phyloP scores from a whole-genome alignment of 2,329 filamentous ascomycete species.

The Aspergillus novoparasiticus region DNA sequence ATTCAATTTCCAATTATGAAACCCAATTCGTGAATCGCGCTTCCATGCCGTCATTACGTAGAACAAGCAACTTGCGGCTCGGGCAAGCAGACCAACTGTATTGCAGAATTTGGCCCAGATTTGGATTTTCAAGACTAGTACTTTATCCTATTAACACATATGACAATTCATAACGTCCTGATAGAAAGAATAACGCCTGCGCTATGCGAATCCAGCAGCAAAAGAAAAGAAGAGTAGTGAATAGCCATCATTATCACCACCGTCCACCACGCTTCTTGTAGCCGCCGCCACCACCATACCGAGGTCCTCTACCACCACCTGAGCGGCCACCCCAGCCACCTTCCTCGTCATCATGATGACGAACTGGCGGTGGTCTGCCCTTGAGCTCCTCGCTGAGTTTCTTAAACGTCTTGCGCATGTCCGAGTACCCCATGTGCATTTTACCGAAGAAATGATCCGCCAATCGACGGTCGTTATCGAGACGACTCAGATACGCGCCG shows the following conservation, averaged over 20 bases:
- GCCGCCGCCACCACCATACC: constrained; percentile 46
- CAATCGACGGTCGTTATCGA: constrained; percentile 91
- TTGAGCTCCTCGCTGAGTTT: constrained; percentile 85
- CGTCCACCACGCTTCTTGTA: constrained; percentile 47
- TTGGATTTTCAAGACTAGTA: constrained; percentile 1
- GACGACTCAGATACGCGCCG: constrained; percentile 85
- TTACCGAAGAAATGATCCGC: constrained; percentile 99
- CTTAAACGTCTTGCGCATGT: constrained; percentile 94
- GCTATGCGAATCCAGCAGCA: constrained; percentile 42
- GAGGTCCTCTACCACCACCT: constrained; percentile 47
- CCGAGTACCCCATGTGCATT: constrained; percentile 97
- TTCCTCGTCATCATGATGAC: constrained; percentile 58
- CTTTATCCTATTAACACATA: constrained; percentile 21
- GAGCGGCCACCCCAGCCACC: constrained; percentile 46
- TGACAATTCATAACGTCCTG: constrained; percentile 29
- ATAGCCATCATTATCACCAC: constrained; percentile 33
- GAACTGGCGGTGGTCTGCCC: constrained; percentile 64
- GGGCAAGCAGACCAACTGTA: neutral
- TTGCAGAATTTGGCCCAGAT: neutral
- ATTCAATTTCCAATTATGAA: neutral
- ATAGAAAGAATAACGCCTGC: constrained; percentile 41
- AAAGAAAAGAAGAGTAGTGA: constrained; percentile 13
- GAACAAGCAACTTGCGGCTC: neutral
- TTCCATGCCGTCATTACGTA: neutral
- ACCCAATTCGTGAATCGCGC: neutral